Conservation (phyloP, 805 yeast genomes). For the Yarrowia porcina region DNA sequence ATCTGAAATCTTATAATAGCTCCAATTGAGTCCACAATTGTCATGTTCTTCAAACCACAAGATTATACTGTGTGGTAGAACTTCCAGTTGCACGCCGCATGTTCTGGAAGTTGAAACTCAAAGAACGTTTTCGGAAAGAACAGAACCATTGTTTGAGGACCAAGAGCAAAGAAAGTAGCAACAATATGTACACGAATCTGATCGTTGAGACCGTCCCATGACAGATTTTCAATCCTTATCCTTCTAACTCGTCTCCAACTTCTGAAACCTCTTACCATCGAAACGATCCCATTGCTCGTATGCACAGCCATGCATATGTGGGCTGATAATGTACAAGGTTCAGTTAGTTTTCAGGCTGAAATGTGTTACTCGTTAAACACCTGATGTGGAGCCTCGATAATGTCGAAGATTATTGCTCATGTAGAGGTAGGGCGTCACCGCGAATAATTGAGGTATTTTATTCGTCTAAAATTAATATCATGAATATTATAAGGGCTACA, state of each 20-base stretch:
- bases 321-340: constrained; percentile 15
- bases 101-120: neutral
- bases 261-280: neutral
- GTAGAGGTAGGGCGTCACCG: neutral
- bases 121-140: neutral
- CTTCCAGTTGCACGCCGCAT: neutral
- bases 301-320: constrained; percentile 15
- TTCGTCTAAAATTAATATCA: too few species aligned
- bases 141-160: too few species aligned
- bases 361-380: neutral
- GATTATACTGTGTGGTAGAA: too few species aligned
- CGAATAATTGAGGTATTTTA: too few species aligned
- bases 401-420: neutral
- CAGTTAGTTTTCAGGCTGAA: too few species aligned
- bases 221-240: too few species aligned
- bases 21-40: too few species aligned
- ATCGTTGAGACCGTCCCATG: too few species aligned
- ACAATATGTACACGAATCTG: too few species aligned
- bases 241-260: too few species aligned
- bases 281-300: neutral
- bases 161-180: too few species aligned
- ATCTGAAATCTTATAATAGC: neutral
- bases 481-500: too few species aligned
- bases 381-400: neutral
- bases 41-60: neutral